These are phyloP conservation scores for Tripidium arundinaceum DNA, from an alignment of 202 grass and related monocot species.

Conservation along the genomic window DNA sequence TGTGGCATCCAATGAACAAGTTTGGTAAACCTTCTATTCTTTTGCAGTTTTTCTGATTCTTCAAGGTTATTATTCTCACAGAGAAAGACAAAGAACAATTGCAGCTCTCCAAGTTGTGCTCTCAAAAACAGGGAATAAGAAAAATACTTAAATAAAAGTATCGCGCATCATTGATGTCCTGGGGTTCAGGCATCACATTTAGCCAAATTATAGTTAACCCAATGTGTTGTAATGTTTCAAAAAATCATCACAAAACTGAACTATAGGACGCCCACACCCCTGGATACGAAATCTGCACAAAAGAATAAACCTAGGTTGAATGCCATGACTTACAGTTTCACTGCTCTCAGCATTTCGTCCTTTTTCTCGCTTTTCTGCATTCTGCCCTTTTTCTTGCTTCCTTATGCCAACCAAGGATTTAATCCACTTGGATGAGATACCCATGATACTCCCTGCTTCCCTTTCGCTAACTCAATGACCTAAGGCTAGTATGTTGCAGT, in stretches of 20 bases:
- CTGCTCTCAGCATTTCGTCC: constrained; percentile 44
- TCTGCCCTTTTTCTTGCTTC: constrained; percentile 60
- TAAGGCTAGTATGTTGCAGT: constrained; percentile 1
- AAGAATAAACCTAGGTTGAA: constrained; percentile 14
- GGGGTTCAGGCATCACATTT: background rate
- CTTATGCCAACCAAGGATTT: constrained; percentile 76
- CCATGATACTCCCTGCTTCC: constrained; percentile 47
- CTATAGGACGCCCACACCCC: background rate
- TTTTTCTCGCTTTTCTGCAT: constrained; percentile 52
- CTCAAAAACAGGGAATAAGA: background rate
- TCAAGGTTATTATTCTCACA: constrained; percentile 36
- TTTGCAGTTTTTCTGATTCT: constrained; percentile 36
- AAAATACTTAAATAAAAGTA: constrained; percentile 16
- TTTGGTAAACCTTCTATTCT: constrained; percentile 44
- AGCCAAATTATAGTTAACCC: background rate
- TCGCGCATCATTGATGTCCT: background rate
- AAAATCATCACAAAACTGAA: background rate
- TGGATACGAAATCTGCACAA: background rate
- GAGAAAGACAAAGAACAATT: constrained; percentile 29
- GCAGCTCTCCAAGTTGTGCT: background rate
- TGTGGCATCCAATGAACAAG: constrained; percentile 25
- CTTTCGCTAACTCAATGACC: constrained; percentile 25
- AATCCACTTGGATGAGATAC: constrained; percentile 89
- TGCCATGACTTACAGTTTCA: constrained; percentile 56
- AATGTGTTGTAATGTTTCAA: background rate